A percentile compares a stretch with the other conserved stretches of the same genome.
phyloP scores from a whole-genome alignment of 1,139 yeast genomes.

The Pichia sp. region DNA sequence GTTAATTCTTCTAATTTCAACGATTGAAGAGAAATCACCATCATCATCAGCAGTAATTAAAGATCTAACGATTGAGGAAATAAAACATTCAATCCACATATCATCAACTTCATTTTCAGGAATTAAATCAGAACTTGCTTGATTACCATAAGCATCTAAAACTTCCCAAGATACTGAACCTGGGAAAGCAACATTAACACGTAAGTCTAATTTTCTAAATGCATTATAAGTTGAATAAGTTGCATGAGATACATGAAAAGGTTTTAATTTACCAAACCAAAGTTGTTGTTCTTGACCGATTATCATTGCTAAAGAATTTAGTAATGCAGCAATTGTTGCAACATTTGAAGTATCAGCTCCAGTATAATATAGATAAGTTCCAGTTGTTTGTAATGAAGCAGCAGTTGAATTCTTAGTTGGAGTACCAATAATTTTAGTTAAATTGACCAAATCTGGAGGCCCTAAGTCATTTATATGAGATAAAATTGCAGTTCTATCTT shows the following conservation, averaged over 20 bases:
- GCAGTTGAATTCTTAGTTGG: slow-evolving; percentile 27
- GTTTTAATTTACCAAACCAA: slow-evolving; percentile 52
- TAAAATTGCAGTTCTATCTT: slow-evolving; percentile 48
- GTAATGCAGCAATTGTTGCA: slow-evolving; percentile 53
- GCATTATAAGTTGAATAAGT: slow-evolving; percentile 63
- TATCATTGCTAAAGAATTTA: slow-evolving; percentile 47
- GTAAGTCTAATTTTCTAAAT: slow-evolving; percentile 60
- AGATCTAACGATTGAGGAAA: slow-evolving; percentile 49
- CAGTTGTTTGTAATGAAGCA: slow-evolving; percentile 32
- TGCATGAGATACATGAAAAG: slow-evolving; percentile 51
- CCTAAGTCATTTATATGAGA: slow-evolving; percentile 47
- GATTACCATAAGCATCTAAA: slow-evolving; percentile 35
- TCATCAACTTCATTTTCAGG: slow-evolving; percentile 48
- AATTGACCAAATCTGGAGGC: slow-evolving; percentile 53
- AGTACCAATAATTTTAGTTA: slow-evolving; percentile 38
- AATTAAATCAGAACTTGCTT: slow-evolving; percentile 43
- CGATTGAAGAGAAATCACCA: slow-evolving; percentile 50
- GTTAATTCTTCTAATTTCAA: slow-evolving; percentile 56
- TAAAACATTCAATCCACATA: slow-evolving; percentile 70
- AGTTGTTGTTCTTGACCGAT: slow-evolving; percentile 45
- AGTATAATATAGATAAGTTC: slow-evolving; percentile 50
- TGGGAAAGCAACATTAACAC: slow-evolving; percentile 64
- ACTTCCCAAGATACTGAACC: slow-evolving; percentile 40
- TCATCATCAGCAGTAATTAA: slow-evolving; percentile 59
- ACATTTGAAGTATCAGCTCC: slow-evolving; percentile 54